A percentile compares a stretch with the other conserved stretches of the same genome.
Evolutionary conservation across 306 rosid genomes (phyloP).

Genomic region (Castanea mollissima): DNA sequence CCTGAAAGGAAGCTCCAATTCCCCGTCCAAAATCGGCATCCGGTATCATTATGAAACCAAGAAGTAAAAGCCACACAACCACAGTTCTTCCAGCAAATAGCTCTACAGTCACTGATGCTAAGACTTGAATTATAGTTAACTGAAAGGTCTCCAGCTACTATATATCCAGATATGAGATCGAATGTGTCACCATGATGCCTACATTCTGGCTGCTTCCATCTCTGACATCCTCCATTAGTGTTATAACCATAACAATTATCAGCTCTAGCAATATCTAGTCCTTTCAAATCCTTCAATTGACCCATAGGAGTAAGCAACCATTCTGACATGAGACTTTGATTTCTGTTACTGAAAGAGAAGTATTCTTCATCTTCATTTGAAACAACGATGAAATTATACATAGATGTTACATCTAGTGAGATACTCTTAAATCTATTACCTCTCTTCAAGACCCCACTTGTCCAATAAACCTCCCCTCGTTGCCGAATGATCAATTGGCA

Average conservation of each 20-base stretch:
- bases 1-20: too few species aligned
- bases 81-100: conserved; percentile 10
- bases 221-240: background rate
- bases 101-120: background rate
- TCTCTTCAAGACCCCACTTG: background rate
- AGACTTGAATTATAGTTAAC: background rate
- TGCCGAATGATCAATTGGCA: background rate
- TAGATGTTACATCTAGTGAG: too few species aligned
- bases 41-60: background rate
- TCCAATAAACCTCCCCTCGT: background rate
- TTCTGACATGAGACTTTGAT: background rate
- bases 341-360: background rate
- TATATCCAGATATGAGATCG: background rate
- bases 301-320: background rate
- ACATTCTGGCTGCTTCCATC: background rate
- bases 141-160: background rate
- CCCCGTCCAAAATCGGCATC: background rate
- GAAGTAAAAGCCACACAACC: background rate
- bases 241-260: background rate
- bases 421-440: background rate
- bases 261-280: background rate
- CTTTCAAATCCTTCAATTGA: background rate
- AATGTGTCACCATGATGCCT: background rate
- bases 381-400: background rate
- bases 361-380: conserved; percentile 10